Base-by-base conservation (phyloP, 1,284 basidiomycete genomes). In the Rhodotorula sp. region DNA sequence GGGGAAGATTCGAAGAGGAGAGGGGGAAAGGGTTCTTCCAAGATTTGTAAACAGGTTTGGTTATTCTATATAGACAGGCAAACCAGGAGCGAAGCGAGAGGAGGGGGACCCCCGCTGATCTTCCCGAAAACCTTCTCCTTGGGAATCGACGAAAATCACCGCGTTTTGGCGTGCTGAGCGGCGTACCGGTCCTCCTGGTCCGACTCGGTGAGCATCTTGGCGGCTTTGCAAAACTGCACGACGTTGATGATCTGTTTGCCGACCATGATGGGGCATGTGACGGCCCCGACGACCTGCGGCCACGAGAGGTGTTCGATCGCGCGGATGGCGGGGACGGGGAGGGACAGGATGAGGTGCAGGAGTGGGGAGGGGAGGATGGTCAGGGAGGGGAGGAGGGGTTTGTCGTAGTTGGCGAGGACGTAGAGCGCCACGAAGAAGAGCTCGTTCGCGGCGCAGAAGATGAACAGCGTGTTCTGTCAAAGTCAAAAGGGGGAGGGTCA, bases 151-250 rank as follows among this genome's bases (percentile, higher is more conserved):
- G 28, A 21, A 38, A 15, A 12, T 47, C 45, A 60, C 59, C 49
- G 45, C 55, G 62, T 62, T 69, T 71, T 71, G 23, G 45, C 58
- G 26, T 62, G 21, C 48, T 65, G 52, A 15, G 59, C 50, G 31
- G 59, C 73, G 28, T 57, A 76, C 45, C 77, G 48, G 47, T 77
- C 77, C 61, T 77, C 77, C 55, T 69, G 70, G 55, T 78, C 77
- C 45, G 60, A 64, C 60, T 74, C 72, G 47, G 79, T 79, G 15
- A 79, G 75, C 77, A 95, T 91, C 84, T 98, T 98, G 77, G 91
- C 91, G 38, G 95, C 95, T 81, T 99, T 99, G 95, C 95, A 98
- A 76, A 98, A 89, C 81, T 99, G 97, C 12, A 99, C 94, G 58
- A 91, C 82, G 81, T 97, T 98, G 84, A 99, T 93, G 71, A 95